Base-by-base conservation (phyloP, 108 stramenopile genomes). In the Nitzschia sp. region DNA sequence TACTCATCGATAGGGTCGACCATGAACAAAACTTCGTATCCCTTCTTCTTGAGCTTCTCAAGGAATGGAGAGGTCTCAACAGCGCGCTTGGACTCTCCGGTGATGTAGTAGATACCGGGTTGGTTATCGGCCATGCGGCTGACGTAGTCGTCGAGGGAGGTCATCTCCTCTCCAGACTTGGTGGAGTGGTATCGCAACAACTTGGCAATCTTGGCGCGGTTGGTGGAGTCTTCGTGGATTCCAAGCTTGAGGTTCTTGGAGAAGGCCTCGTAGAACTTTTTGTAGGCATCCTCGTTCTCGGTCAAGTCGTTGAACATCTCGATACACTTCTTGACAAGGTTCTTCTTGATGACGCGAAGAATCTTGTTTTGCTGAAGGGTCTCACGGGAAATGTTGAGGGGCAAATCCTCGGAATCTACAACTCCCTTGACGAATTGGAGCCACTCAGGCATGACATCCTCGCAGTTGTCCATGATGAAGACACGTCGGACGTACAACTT, bases 391-490 rank as follows among this genome's bases (percentile, higher is more conserved):
- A 99, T 99, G 89, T 99, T 99, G 57, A 99, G 92, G 22, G 99
- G 99, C 55, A 99, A 83, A 88, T 99, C 99, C 88, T 99, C 99
- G 37, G 92, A 94, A 78, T 99, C 99, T 12, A 99, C 99, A 59
- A 99, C 96, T 63, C 99, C 99, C 95, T 97, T 95, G 75, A 99
- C 84, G 76, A 99, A 99, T 60, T 81, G 77, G 15, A 99, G 86
- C 95, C 95, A 99, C 82, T 99, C 99, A 41, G 99, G 99, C 99
- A 99, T 99, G 71, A 99, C 65, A 70, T 99, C 99, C 82, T 99
- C 97, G 78, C 99, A 99, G 88, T 99, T 98, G 89, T 99, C 99
- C 98, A 99, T 99, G 94, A 99, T 99, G 86, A 99, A 99, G 58
- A 99, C 99, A 63, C 99, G 89, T 67, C 99, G 95, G 71, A 99